Conservation (phyloP, 805 yeast species). For the Lipomyces orientalis region DNA sequence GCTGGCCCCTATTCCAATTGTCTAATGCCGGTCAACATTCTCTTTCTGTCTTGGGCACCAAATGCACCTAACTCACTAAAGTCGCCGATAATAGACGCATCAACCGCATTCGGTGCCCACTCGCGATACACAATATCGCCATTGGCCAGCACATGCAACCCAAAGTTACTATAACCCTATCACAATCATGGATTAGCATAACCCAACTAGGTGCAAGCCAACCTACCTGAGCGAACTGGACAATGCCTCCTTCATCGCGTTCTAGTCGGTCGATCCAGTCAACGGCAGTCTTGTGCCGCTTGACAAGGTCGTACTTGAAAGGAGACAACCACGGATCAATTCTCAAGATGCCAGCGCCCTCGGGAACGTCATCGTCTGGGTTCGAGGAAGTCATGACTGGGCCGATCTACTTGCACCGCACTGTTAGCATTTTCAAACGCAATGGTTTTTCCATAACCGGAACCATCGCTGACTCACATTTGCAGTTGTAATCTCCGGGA, state of each 20-base stretch:
- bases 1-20: slow-evolving; percentile 67
- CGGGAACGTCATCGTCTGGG: slow-evolving; percentile 5
- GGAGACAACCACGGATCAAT: slow-evolving; percentile 90
- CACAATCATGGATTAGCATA: background rate
- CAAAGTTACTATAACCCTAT: slow-evolving; percentile 72
- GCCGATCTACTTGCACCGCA: background rate
- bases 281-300: slow-evolving; percentile 69
- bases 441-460: background rate
- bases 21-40: slow-evolving; percentile 42
- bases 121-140: slow-evolving; percentile 70
- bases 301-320: slow-evolving; percentile 65
- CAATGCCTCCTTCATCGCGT: slow-evolving; percentile 66
- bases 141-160: slow-evolving; percentile 66
- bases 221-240: slow-evolving; percentile 61
- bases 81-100: slow-evolving; percentile 85
- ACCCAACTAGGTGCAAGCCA: slow-evolving; percentile 1
- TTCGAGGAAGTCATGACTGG: background rate
- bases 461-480: background rate
- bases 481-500: background rate
- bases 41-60: background rate
- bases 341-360: slow-evolving; percentile 54
- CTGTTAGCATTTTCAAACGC: background rate
- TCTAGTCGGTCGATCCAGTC: slow-evolving; percentile 65
- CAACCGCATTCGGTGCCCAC: slow-evolving; percentile 87
- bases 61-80: slow-evolving; percentile 53